Evolutionary conservation across 345 rosid genomes (phyloP), one percentile per base, ranked within the genome.

Genomic region (Schrenkiella parvula): DNA sequence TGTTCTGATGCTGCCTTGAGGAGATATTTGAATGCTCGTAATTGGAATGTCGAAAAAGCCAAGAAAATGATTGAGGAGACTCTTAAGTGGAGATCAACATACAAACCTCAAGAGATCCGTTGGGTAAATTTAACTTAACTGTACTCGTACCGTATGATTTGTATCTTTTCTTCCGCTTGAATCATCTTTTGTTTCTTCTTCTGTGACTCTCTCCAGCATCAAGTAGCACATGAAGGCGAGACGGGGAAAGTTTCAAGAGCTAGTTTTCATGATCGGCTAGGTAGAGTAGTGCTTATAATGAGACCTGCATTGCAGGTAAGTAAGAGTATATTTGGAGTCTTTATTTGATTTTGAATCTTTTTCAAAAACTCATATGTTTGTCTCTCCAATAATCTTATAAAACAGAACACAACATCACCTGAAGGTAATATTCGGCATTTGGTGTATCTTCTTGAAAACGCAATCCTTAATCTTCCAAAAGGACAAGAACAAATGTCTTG

Each of bases 401-500:
- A 77, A 65, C 89, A 95, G 98, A 95, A 91, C 76, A 80, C 98
- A 43, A 78, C 82, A 41, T 80, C 93, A 25, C 56, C 83, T 4
- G 99, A 91, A 70, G 82, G 82, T 47, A 89, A 95, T 53, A 81
- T 95, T 53, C 84, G 77, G 15, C 99, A 91, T 81, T 55, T 89
- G 82, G 90, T 91, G 0, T 91, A 95, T 86, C 87, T 91, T 61
- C 66, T 95, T 48, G 99, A 95, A 82, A 95, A 95, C 72, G 83
- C 90, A 55, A 80, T 89, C 76, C 75, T 95, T 7, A 91, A 89
- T 77, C 98, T 95, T 25, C 79, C 84, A 0, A 93, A 87, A 68
- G 90, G 90, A 66, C 96, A 91, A 80, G 93, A 89, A 68, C 88
- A 87, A 73, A 91, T 84, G 96, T 78, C 96, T 58, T 91, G 96